Conservation (phyloP, 257 asterid species). For the Ilex asprella region DNA sequence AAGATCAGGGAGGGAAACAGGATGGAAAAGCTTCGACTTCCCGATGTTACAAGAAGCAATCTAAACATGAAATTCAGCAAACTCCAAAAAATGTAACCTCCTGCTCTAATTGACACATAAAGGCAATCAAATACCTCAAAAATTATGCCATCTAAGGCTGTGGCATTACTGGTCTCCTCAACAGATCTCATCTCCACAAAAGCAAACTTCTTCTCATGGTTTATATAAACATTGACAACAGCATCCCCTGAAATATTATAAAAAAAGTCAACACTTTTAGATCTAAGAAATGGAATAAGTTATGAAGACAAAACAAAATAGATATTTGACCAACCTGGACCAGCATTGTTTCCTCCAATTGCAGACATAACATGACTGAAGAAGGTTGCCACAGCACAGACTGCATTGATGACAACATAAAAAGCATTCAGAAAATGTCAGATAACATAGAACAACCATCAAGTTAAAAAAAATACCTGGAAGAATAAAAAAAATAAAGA, state of each 20-base stretch:
- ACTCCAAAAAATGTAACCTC: no score
- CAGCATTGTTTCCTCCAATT: conserved; percentile 95
- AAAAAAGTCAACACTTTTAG: no score
- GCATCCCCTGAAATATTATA: conserved; percentile 77
- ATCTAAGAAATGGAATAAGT: no score
- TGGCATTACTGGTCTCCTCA: conserved; percentile 98
- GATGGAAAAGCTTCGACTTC: no score
- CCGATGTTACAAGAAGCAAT: no score
- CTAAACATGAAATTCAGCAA: background rate
- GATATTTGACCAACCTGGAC: conserved; percentile 66
- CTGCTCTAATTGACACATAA: background rate
- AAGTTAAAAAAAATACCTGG: no score
- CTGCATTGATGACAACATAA: conserved; percentile 23
- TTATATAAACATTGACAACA: conserved; percentile 86
- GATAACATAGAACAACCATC: no score
- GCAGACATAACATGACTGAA: conserved; percentile 97
- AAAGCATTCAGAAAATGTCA: no score
- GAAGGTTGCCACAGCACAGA: conserved; percentile 91
- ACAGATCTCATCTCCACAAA: conserved; percentile 98
- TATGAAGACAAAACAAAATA: no score
- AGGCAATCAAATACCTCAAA: conserved; percentile 56
- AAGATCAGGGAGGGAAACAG: no score
- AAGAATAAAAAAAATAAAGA: no score
- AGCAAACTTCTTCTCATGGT: conserved; percentile 93
- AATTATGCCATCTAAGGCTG: conserved; percentile 93